A percentile compares a stretch with the other conserved stretches of the same genome.
Conservation (phyloP, 208 protist genomes). For the Trypanosoma conorhini region DNA sequence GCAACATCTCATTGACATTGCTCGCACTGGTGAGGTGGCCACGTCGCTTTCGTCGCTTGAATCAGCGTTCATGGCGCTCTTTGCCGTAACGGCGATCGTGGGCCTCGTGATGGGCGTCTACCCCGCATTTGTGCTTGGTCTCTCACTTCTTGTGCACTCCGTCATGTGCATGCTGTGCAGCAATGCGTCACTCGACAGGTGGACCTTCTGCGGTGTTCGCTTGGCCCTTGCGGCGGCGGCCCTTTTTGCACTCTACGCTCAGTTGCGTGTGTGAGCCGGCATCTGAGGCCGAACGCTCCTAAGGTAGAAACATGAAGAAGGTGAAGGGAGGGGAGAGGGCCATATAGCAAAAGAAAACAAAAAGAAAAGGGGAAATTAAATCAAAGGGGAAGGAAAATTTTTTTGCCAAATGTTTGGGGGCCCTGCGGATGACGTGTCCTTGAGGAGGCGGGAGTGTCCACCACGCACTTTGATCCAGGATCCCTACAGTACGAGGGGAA, state of each 20-base stretch:
- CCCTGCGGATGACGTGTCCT: neutral
- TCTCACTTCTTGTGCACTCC: slow-evolving; percentile 49
- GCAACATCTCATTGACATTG: slow-evolving; percentile 20
- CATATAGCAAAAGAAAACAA: neutral
- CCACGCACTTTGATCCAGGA: neutral
- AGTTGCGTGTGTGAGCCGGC: neutral
- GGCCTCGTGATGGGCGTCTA: slow-evolving; percentile 35
- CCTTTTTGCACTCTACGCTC: slow-evolving; percentile 34
- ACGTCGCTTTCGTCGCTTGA: neutral
- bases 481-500: neutral
- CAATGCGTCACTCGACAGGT: slow-evolving; percentile 36
- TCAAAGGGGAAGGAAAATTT: slow-evolving; percentile 16
- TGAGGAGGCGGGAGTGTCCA: neutral
- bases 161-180: slow-evolving; percentile 36
- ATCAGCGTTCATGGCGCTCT: slow-evolving; percentile 1
- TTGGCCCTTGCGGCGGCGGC: slow-evolving; percentile 32
- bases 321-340: neutral
- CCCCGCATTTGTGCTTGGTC: slow-evolving; percentile 30
- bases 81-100: slow-evolving; percentile 11
- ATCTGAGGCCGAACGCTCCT: neutral
- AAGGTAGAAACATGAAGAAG: neutral
- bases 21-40: slow-evolving; percentile 1
- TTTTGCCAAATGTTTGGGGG: slow-evolving; percentile 7
- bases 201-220: slow-evolving; percentile 36
- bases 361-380: neutral